phyloP scores from a whole-genome alignment of 1,284 basidiomycete species.

The Ustilago bromivora region DNA sequence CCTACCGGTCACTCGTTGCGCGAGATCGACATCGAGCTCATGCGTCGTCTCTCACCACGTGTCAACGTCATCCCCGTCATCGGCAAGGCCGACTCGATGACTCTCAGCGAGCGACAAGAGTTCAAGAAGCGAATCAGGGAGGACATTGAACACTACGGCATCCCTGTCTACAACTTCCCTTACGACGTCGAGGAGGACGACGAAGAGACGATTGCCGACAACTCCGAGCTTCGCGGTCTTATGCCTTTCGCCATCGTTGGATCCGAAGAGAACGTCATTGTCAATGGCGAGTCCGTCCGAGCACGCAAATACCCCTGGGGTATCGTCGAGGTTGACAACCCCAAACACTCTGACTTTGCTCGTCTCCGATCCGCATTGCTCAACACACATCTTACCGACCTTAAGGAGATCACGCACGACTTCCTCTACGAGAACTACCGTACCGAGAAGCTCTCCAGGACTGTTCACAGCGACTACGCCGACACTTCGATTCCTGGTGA shows the following conservation, averaged over 20 bases:
- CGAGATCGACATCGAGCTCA: conserved; percentile 91
- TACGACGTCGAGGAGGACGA: conserved; percentile 98
- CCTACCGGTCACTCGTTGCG: conserved; percentile 89
- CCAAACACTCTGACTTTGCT: conserved; percentile 96
- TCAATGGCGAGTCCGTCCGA: conserved; percentile 89
- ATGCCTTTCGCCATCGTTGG: conserved; percentile 95
- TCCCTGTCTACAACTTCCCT: conserved; percentile 99
- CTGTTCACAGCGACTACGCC: conserved; percentile 81
- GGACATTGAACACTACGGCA: conserved; percentile 98
- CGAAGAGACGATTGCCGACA: conserved; percentile 98
- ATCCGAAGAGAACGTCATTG: conserved; percentile 94
- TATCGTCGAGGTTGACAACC: conserved; percentile 97
- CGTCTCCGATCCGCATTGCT: conserved; percentile 89
- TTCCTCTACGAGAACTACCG: conserved; percentile 90
- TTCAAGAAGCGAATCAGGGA: conserved; percentile 99
- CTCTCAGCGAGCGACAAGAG: conserved; percentile 74
- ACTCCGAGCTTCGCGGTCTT: conserved; percentile 72
- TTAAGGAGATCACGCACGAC: conserved; percentile 91
- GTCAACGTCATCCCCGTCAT: conserved; percentile 99
- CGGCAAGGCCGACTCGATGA: conserved; percentile 95
- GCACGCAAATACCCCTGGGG: conserved; percentile 98
- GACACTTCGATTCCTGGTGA: conserved; percentile 75
- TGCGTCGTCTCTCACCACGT: conserved; percentile 66
- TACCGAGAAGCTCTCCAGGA: conserved; percentile 96
- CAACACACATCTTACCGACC: conserved; percentile 92